Percentiles rank a stretch among this genome's conserved stretches.
Conservation (phyloP, 129 eudicot species). For the Helichrysum umbraculigerum region DNA sequence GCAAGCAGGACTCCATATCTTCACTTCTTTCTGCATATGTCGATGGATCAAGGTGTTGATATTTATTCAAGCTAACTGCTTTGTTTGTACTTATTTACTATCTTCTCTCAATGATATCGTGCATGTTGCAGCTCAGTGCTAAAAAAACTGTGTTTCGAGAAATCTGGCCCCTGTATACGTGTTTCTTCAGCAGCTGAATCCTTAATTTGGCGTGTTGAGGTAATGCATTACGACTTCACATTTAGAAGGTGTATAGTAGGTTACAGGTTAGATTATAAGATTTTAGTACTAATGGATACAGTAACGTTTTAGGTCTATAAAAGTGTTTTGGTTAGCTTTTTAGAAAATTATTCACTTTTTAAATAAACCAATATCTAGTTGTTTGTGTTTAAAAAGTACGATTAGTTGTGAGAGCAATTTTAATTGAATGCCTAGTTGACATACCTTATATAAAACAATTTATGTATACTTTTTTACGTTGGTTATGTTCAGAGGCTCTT, state of each 20-base stretch:
- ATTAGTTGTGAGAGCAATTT: neutral
- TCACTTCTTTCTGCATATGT: slow-evolving; percentile 55
- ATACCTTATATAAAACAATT: neutral
- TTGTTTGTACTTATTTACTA: slow-evolving; percentile 1
- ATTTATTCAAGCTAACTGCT: neutral
- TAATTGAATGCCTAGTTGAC: neutral
- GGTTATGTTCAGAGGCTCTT: slow-evolving; percentile 74
- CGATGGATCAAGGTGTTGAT: slow-evolving; percentile 51
- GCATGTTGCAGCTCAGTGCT: slow-evolving; percentile 50
- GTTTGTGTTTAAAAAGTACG: neutral
- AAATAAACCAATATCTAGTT: neutral
- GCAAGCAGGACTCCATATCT: slow-evolving; percentile 64
- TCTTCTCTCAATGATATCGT: slow-evolving; percentile 22
- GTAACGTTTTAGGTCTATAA: neutral
- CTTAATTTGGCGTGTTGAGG: slow-evolving; percentile 94
- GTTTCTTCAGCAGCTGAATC: slow-evolving; percentile 63
- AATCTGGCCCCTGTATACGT: slow-evolving; percentile 60
- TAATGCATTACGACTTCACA: slow-evolving; percentile 19
- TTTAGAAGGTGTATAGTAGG: slow-evolving; percentile 8
- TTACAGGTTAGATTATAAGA: neutral
- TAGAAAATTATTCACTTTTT: neutral
- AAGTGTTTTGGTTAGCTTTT: neutral
- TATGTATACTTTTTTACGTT: slow-evolving; percentile 23
- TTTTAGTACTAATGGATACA: neutral
- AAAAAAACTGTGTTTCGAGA: slow-evolving; percentile 45